These are phyloP conservation scores for Plantago ovata DNA, from an alignment of 257 asterid species.

Conservation along the genomic window DNA sequence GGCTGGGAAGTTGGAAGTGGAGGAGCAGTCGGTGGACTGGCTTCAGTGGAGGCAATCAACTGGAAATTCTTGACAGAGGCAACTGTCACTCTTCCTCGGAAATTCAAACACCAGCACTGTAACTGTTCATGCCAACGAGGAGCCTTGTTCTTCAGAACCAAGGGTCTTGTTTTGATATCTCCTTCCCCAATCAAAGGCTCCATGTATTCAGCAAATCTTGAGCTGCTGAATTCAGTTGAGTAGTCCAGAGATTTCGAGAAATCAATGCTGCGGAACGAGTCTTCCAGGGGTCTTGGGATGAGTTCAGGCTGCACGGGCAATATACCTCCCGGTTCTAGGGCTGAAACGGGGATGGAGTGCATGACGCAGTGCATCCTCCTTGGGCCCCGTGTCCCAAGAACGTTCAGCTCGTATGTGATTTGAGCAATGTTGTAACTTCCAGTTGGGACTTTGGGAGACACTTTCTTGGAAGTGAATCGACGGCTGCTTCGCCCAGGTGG, in stretches of 20 bases:
- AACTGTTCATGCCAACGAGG: conserved; percentile 73
- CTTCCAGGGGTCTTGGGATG: conserved; percentile 50
- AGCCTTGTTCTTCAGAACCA: conserved; percentile 64
- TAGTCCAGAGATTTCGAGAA: conserved; percentile 41
- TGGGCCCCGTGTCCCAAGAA: conserved; percentile 68
- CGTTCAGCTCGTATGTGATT: conserved; percentile 60
- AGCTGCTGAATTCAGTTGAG: conserved; percentile 59
- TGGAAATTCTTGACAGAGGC: conserved; percentile 70
- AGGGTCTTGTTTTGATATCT: conserved; percentile 34
- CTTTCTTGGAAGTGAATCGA: conserved; percentile 53
- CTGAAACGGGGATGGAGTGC: conserved; percentile 54
- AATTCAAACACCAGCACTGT: conserved; percentile 73
- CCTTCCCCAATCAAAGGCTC: conserved; percentile 25
- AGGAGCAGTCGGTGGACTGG: conserved; percentile 22
- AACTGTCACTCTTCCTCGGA: conserved; percentile 64
- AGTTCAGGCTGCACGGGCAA: conserved; percentile 62
- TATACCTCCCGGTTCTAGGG: conserved; percentile 50
- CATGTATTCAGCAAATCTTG: conserved; percentile 42
- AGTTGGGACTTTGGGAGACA: conserved; percentile 62
- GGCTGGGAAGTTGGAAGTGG: conserved; percentile 35
- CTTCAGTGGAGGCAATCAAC: conserved; percentile 47
- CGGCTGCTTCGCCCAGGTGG: conserved; percentile 48
- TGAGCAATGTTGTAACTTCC: conserved; percentile 60
- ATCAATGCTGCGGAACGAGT: conserved; percentile 55
- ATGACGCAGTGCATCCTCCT: conserved; percentile 57